Base-by-base conservation (phyloP, 306 rosid genomes). In the Acacia confusa region DNA sequence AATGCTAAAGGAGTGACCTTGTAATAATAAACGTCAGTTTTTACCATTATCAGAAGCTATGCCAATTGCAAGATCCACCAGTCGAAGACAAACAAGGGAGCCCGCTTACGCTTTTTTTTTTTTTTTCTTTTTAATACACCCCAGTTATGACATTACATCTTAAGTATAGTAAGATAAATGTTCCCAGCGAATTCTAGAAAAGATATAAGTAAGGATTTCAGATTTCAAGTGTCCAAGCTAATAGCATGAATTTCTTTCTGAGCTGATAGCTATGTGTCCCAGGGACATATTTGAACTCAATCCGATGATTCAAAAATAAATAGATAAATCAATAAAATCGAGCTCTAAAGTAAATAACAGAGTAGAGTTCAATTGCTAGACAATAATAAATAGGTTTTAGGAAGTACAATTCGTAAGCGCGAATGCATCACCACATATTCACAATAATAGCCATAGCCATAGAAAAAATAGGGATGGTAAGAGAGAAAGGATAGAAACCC, bases 401-500 rank as follows among this genome's bases (percentile, higher is more conserved):
- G 44, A 16, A 34, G 22, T 22, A 70, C 53, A 41, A 41, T 4
- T 6, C 16, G 34, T 52, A 41, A 69, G 20, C 22, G 53, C 34
- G 34, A 40, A 10, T 68, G 30, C 28, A 45, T 10, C 53, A 41
- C 16, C 12, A 43, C 36, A 43, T 22, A 70, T 43, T 5, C 34
- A 64, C 17, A 44, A 57, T 32, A 30, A 44, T 2, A 77, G 20
- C 38, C 13, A 64, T 13, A 19, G 9, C n/a, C 27, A 16, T 15
- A 13, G 3, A 4, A 44, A 28, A 11, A n/a, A 17, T 22, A 58
- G 7, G 28, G 2, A 4, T n/a, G 13, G 61, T 12, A 41, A 7
- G 53, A 63, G 9, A 83, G 47, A 22, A 67, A 43, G 72, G 69
- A 79, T n/a, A 79, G 76, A 86, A 80, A 84, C 68, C 58, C 74